Evolutionary conservation across 2,329 filamentous ascomycete species (phyloP), one percentile per base, ranked within the genome.

Genomic region (Rutstroemia sp.): DNA sequence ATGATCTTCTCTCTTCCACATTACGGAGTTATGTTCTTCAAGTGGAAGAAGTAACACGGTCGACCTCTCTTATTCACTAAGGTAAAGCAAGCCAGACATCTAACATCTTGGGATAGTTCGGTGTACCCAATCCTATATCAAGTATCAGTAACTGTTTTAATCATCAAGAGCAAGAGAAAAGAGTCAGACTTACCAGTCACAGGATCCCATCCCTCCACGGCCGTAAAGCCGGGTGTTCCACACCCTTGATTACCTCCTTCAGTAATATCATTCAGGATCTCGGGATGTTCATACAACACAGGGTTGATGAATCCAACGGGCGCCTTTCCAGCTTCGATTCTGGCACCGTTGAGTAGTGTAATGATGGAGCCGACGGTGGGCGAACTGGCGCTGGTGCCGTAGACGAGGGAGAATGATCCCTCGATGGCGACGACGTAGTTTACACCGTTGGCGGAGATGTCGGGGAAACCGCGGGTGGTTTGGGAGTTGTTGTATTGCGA

Each of bases 341-440:
- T 72, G 0, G 79, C 80, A 59, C 85, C 83, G 60, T 87, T 87
- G 52, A 87, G 72, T 2, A 87, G 72, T 3, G 79, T 73, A 34
- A 87, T 73, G 58, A 87, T 74, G 9, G 76, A 79, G 42, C 55
- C 55, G 18, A 53, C 12, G 6, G 68, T 73, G 0, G 72, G 77
- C 23, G 70, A 63, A 25, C 69, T 72, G 18, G 73, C 72, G 25
- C 75, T 78, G 0, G 80, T 83, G 14, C 79, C 80, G 50, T 72
- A 78, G 0, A 76, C 72, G 27, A 75, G 68, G 0, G 63, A 61
- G 54, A 75, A 75, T 5, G 65, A 63, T 19, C 75, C 75, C 49
- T 76, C 66, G 34, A 76, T 65, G 1, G 74, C 74, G 6, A 77
- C 67, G 25, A 73, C 68, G 56, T 71, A 75, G 53, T 71, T 73